A percentile compares a stretch with the other conserved stretches of the same genome.
phyloP scores from a whole-genome alignment of 352 stramenopile genomes.

The Globisporangium splendens region DNA sequence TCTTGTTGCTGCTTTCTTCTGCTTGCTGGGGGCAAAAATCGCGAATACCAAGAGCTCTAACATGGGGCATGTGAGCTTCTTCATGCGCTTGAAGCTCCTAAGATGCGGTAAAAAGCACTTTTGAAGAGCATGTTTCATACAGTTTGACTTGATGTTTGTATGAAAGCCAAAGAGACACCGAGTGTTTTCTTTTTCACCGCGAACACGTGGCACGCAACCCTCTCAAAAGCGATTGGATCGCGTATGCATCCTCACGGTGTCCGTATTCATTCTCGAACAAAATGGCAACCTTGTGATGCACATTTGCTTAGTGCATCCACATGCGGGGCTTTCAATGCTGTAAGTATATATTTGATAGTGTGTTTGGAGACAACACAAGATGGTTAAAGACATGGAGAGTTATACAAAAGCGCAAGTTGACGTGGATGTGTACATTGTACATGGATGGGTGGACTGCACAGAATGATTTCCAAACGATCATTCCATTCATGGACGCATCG shows the following conservation, averaged over 20 bases:
- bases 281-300: no score
- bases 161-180: background rate
- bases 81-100: constrained; percentile 1
- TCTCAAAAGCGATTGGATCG: constrained; percentile 14
- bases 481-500: background rate
- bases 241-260: no score
- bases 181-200: constrained; percentile 12
- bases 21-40: constrained; percentile 9
- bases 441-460: background rate
- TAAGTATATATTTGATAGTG: no score
- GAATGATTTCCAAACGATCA: constrained; percentile 8
- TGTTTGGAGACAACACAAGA: background rate
- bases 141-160: constrained; percentile 34
- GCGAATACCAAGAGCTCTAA: constrained; percentile 2
- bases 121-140: constrained; percentile 23
- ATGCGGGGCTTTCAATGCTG: no score
- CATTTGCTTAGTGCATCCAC: constrained; percentile 1
- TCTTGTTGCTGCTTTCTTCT: constrained; percentile 9
- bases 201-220: constrained; percentile 22
- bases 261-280: background rate
- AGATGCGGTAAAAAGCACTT: background rate
- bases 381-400: background rate
- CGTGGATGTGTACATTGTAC: background rate
- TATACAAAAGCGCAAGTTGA: no score
- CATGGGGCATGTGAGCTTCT: no score